Conservation (phyloP, 1,139 yeast genomes). For the Hyphopichia buzzinii region DNA sequence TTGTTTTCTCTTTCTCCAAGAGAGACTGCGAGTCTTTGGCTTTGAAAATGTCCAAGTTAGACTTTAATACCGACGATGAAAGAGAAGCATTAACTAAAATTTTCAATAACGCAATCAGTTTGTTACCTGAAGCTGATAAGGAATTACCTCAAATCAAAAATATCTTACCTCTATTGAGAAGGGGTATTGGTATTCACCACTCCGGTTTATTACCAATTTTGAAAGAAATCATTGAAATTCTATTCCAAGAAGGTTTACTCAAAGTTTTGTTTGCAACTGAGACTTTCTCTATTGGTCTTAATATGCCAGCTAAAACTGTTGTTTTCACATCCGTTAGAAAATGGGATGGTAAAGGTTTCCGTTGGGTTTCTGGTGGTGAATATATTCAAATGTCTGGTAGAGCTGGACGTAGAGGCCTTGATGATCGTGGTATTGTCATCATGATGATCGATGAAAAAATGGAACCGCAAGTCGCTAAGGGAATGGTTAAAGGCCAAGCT, state of each 20-base stretch:
- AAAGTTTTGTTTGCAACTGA: conserved; percentile 97
- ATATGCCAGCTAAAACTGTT: conserved; percentile 98
- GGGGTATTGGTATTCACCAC: conserved; percentile 99
- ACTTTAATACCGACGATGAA: conserved; percentile 90
- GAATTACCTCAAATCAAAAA: conserved; percentile 93
- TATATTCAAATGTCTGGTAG: conserved; percentile 99
- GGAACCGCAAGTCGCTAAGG: conserved; percentile 99
- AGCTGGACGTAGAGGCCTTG: conserved; percentile 99
- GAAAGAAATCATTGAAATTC: conserved; percentile 93
- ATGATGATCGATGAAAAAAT: conserved; percentile 99
- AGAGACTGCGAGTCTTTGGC: conserved; percentile 96
- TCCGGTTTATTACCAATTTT: conserved; percentile 93
- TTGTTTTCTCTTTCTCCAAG: conserved; percentile 94
- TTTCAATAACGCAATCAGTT: conserved; percentile 81
- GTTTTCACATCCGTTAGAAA: conserved; percentile 96
- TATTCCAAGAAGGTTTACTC: conserved; percentile 93
- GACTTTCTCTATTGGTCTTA: conserved; percentile 95
- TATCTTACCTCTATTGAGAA: conserved; percentile 77
- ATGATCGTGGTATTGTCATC: conserved; percentile 97
- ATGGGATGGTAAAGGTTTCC: conserved; percentile 95
- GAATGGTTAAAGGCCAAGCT: conserved; percentile 99
- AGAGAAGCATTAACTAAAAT: conserved; percentile 86
- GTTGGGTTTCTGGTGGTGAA: conserved; percentile 99
- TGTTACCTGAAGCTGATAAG: conserved; percentile 85
- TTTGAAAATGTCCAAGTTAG: conserved; percentile 89